Evolutionary conservation across 1,139 yeast species (phyloP), one percentile per base, ranked within the genome.

Genomic region (Candida freyschussii): DNA sequence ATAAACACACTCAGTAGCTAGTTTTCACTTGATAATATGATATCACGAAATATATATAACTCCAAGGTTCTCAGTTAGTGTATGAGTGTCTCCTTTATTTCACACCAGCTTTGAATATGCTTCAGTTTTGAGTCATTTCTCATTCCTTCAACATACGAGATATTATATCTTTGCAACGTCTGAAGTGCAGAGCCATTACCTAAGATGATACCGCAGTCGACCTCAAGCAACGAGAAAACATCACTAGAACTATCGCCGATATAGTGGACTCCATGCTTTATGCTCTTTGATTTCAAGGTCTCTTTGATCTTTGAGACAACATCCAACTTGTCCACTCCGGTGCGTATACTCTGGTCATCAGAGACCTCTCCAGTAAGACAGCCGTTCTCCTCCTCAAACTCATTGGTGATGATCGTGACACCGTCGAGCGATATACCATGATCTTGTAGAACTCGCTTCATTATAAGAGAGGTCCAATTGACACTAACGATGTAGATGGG

Each of bases 221-320:
- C 72, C 22, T 62, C 63, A 10, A 73, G 39, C 50, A 79, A 54
- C 1, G 78, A 67, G 23, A 76, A 54, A 12, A 78, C 56, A 55
- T 81, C 91, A 0, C 84, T 76, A 1, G 71, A 47, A 40, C 84
- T 75, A 48, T 81, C 91, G 1, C 91, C 91, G 12, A 78, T 59
- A 48, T 78, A 80, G 29, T 69, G 55, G 1, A 67, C 17, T 0
- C 39, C 43, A 15, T 43, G 40, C 2, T 20, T 13, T 2, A 37
- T 33, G 4, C 30, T 41, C 7, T 26, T 19, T 4, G 19, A 13
- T 2, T 27, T 23, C 6, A 44, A 26, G 7, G 40, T 33, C 14
- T 48, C 32, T 6, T 45, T 39, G 2, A 68, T 40, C 6, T 42
- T 26, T 8, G 50, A 32, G 4, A 65, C 43, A 5, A 61, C 41